Evolutionary conservation across 2,329 filamentous ascomycete genomes (phyloP).

Genomic region (Trichoderma hamatum): DNA sequence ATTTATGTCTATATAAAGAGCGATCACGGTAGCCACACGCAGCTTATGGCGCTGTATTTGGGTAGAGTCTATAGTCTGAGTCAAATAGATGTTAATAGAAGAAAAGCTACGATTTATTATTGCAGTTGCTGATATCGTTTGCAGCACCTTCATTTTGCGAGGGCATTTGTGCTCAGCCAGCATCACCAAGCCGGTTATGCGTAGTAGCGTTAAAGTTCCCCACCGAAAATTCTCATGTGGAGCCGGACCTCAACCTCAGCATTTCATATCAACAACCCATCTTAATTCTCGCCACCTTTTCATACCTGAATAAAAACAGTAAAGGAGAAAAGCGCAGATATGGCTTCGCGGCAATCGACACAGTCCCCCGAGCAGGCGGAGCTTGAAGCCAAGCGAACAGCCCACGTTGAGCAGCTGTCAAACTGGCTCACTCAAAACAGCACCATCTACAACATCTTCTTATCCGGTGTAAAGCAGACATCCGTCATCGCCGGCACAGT

Average conservation of each 20-base stretch:
- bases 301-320: background rate
- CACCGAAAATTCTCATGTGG: slow-evolving; percentile 1
- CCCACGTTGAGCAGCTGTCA: slow-evolving; percentile 40
- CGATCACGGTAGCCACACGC: no score
- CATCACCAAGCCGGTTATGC: background rate
- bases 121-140: no score
- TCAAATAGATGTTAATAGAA: no score
- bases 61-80: no score
- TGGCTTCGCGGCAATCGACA: background rate
- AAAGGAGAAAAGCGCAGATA: background rate
- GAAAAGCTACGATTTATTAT: no score
- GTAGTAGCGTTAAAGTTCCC: background rate
- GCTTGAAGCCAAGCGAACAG: slow-evolving; percentile 12
- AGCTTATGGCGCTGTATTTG: no score
- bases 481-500: slow-evolving; percentile 52
- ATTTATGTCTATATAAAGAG: no score
- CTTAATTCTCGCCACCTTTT: background rate
- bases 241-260: slow-evolving; percentile 4
- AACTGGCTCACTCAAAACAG: slow-evolving; percentile 48
- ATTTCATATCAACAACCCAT: background rate
- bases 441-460: slow-evolving; percentile 54
- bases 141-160: background rate
- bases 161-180: background rate
- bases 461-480: slow-evolving; percentile 49
- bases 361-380: background rate